These are phyloP conservation scores for Neoarthrinium moseri DNA, from an alignment of 2,329 filamentous ascomycete genomes.

Conservation along the genomic window DNA sequence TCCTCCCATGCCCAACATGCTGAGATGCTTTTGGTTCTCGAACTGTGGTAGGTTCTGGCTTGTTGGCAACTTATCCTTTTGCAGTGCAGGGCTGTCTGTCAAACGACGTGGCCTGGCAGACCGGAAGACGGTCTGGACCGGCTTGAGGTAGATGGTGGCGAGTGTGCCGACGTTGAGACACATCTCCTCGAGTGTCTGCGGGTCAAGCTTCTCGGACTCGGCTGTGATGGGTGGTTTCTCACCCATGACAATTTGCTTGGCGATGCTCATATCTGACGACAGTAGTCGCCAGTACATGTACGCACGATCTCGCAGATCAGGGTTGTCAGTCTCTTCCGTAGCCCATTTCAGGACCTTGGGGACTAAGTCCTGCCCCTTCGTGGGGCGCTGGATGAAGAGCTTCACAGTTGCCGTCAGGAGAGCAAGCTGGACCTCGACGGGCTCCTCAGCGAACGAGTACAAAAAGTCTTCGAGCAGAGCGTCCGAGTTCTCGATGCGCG, in stretches of 20 bases:
- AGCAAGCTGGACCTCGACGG: conserved; percentile 91
- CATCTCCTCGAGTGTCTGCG: conserved; percentile 90
- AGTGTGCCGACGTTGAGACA: conserved; percentile 94
- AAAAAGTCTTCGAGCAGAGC: conserved; percentile 92
- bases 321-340: conserved; percentile 98
- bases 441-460: conserved; percentile 90
- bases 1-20: conserved; percentile 54
- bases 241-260: conserved; percentile 91
- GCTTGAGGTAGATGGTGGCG: conserved; percentile 96
- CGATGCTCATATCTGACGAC: conserved; percentile 84
- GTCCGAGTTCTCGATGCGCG: conserved; percentile 95
- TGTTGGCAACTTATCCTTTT: conserved; percentile 65
- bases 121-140: conserved; percentile 95
- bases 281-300: conserved; percentile 99
- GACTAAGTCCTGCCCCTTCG: conserved; percentile 89
- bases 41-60: conserved; percentile 45
- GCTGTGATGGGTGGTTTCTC: conserved; percentile 96
- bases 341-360: conserved; percentile 97
- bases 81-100: conserved; percentile 80
- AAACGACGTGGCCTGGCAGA: conserved; percentile 78
- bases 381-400: conserved; percentile 94
- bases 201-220: conserved; percentile 91
- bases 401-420: conserved; percentile 96
- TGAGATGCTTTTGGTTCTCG: conserved; percentile 60
- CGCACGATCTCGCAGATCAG: conserved; percentile 88